A percentile compares a stretch with the other conserved stretches of the same genome.
Conservation (phyloP, 2,329 filamentous ascomycete genomes). For the Penicillium sumatraense region DNA sequence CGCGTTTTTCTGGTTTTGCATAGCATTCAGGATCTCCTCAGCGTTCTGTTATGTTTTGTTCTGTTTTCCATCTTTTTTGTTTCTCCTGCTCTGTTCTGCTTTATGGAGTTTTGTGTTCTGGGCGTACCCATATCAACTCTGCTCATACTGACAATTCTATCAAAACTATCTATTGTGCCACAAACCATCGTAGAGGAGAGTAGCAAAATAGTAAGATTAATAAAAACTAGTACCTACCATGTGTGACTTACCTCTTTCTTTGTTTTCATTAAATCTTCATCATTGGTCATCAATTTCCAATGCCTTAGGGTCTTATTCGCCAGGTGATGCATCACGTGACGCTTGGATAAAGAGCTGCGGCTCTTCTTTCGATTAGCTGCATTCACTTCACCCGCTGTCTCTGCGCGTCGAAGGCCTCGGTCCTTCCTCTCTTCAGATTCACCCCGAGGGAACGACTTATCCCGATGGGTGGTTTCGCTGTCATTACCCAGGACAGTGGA, state of each 20-base stretch:
- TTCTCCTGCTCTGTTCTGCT: no score
- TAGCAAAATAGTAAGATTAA: neutral
- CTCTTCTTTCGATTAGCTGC: slow-evolving; percentile 14
- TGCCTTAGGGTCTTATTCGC: neutral
- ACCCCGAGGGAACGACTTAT: slow-evolving; percentile 27
- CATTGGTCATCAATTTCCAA: neutral
- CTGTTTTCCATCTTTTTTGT: no score
- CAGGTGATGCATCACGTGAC: slow-evolving; percentile 26
- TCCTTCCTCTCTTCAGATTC: slow-evolving; percentile 25
- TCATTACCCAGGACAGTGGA: slow-evolving; percentile 42
- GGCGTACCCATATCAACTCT: slow-evolving; percentile 22
- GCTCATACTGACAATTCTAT: slow-evolving; percentile 11
- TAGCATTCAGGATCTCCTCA: slow-evolving; percentile 33
- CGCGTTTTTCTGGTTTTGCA: slow-evolving; percentile 29
- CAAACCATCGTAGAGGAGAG: neutral
- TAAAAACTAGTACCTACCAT: neutral
- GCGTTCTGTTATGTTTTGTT: slow-evolving; percentile 16
- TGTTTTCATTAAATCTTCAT: no score
- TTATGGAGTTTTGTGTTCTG: slow-evolving; percentile 14
- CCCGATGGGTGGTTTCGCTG: slow-evolving; percentile 42
- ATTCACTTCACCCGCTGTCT: slow-evolving; percentile 11
- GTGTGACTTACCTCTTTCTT: neutral
- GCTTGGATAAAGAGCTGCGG: slow-evolving; percentile 19
- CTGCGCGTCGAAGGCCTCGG: slow-evolving; percentile 20
- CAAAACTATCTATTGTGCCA: neutral